phyloP scores from a whole-genome alignment of 495 filamentous ascomycete genomes.

The Cercophora sp. region DNA sequence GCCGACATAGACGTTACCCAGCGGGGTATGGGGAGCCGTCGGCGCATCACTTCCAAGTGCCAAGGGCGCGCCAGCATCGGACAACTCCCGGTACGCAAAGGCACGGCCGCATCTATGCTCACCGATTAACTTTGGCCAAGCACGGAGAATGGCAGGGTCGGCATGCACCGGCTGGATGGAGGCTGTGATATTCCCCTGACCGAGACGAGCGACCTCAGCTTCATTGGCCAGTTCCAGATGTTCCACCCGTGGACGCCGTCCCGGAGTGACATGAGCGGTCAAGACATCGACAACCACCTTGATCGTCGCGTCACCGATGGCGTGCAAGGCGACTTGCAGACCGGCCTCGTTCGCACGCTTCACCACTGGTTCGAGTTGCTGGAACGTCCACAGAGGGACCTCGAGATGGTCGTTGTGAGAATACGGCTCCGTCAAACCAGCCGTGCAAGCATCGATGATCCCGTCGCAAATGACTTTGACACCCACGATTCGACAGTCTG shows the following conservation, averaged over 20 bases:
- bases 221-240: slow-evolving; percentile 57
- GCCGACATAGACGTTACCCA: slow-evolving; percentile 57
- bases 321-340: slow-evolving; percentile 62
- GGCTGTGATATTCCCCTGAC: slow-evolving; percentile 54
- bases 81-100: slow-evolving; percentile 61
- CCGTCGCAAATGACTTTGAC: slow-evolving; percentile 69
- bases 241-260: slow-evolving; percentile 56
- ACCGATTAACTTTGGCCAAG: slow-evolving; percentile 56
- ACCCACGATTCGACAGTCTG: slow-evolving; percentile 57
- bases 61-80: slow-evolving; percentile 47
- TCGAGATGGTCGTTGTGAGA: slow-evolving; percentile 39
- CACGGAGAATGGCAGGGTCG: slow-evolving; percentile 58
- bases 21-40: slow-evolving; percentile 53
- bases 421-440: slow-evolving; percentile 59
- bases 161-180: slow-evolving; percentile 63
- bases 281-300: slow-evolving; percentile 53
- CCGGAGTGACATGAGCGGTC: slow-evolving; percentile 39
- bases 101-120: slow-evolving; percentile 48
- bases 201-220: slow-evolving; percentile 50
- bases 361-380: slow-evolving; percentile 52
- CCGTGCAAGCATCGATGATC: slow-evolving; percentile 64
- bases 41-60: slow-evolving; percentile 60
- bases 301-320: slow-evolving; percentile 59
- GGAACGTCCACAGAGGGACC: slow-evolving; percentile 54
- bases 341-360: slow-evolving; percentile 49